Evolutionary conservation across 2,329 filamentous ascomycete genomes (phyloP), one percentile per base, ranked within the genome.

Genomic region (Aspergillus sergii): DNA sequence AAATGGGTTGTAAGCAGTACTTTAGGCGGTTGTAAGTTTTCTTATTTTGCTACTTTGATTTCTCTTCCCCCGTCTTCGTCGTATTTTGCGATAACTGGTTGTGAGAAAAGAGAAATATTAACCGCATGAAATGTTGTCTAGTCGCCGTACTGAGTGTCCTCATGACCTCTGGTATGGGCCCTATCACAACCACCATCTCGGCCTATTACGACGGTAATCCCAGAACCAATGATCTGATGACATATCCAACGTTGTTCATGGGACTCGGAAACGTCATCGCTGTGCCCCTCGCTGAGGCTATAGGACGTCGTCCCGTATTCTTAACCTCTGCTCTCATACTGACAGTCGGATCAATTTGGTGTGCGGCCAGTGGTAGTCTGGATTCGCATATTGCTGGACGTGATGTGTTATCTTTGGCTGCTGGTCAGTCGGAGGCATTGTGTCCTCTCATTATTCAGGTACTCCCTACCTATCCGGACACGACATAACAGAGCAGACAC

Each of bases 81-180:
- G 0, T 9, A 41, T 19, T 4, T 8, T 41, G 1, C 8, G 19
- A 4, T 10, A n/a, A 10, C 3, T 41, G 2, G 39, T 1, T 4
- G 1, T 41, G 39, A 1, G 16, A 9, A n/a, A 41, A 1, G 39
- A 41, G 3, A 41, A 41, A 41, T 41, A 41, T 4, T 41, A 4
- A 41, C 16, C 7, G 39, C 39, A 41, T 2, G 14, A 16, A 16
- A 19, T 41, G 7, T n/a, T 41, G 39, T 3, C 8, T 41, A 41
- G 39, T 41, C 16, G 39, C 39, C 16, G 39, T 41, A 19, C 16
- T 41, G 16, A 41, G 39, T 41, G 39, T 41, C 19, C 39, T 41
- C 16, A 41, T 41, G 39, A 41, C 39, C 39, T 41, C 39, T 19
- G 39, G 39, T 9, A 41, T 41, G 39, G 39, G 39, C 16, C 39